Conservation (phyloP, 2,329 filamentous ascomycete species). For the Lasiodiplodia gonubiensis region DNA sequence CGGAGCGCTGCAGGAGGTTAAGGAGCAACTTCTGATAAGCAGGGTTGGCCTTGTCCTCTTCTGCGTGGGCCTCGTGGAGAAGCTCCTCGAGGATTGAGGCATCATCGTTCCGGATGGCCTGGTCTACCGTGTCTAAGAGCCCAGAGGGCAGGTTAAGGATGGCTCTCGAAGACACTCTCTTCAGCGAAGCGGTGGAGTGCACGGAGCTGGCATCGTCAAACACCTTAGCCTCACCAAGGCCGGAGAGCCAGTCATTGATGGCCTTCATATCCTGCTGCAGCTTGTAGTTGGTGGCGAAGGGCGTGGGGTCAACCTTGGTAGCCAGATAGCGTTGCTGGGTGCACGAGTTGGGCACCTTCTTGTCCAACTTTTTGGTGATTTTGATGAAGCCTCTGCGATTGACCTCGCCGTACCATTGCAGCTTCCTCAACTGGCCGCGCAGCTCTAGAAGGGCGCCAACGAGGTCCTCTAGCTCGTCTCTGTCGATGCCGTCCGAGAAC, state of each 20-base stretch:
- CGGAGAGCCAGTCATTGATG: slow-evolving; percentile 91
- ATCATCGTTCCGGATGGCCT: slow-evolving; percentile 73
- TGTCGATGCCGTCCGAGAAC: slow-evolving; percentile 73
- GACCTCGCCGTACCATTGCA: slow-evolving; percentile 98
- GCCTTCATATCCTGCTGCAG: slow-evolving; percentile 64
- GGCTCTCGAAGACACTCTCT: slow-evolving; percentile 76
- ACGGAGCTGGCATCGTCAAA: slow-evolving; percentile 76
- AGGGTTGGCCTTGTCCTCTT: slow-evolving; percentile 53
- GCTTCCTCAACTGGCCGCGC: slow-evolving; percentile 82
- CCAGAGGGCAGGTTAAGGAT: slow-evolving; percentile 73
- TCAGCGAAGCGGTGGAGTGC: slow-evolving; percentile 72
- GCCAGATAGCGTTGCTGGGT: slow-evolving; percentile 86
- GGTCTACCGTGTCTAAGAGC: slow-evolving; percentile 73
- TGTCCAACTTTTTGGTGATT: slow-evolving; percentile 98
- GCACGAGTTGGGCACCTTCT: slow-evolving; percentile 78
- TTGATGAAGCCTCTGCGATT: slow-evolving; percentile 95
- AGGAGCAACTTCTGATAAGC: slow-evolving; percentile 72
- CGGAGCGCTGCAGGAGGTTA: slow-evolving; percentile 78
- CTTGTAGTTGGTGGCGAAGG: slow-evolving; percentile 79
- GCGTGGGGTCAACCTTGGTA: slow-evolving; percentile 85
- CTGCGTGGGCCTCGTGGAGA: slow-evolving; percentile 63
- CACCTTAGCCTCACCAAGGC: slow-evolving; percentile 77
- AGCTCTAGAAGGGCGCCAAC: slow-evolving; percentile 89
- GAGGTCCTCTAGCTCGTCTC: slow-evolving; percentile 88
- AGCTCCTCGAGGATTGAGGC: slow-evolving; percentile 60